phyloP scores from a whole-genome alignment of 352 stramenopile species.

The Phytopythium oedochilum region DNA sequence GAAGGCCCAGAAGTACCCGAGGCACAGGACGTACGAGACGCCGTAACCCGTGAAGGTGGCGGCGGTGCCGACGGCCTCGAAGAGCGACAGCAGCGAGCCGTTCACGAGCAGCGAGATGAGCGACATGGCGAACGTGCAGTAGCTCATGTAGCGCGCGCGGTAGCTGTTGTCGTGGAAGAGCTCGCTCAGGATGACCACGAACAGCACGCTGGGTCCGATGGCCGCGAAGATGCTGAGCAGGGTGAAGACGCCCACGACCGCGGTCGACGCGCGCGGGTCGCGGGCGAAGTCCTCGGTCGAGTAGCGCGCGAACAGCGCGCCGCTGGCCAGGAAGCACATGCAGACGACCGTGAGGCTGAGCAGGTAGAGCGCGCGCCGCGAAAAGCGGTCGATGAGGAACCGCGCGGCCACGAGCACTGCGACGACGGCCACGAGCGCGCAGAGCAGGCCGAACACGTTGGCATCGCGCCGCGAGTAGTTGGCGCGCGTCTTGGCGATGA shows the following conservation, averaged over 20 bases:
- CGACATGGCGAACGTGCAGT: constrained; percentile 87
- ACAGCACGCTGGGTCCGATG: constrained; percentile 72
- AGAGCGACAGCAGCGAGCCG: constrained; percentile 73
- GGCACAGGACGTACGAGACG: constrained; percentile 57
- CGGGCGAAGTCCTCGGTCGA: constrained; percentile 56
- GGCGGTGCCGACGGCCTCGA: constrained; percentile 57
- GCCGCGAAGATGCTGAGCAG: constrained; percentile 74
- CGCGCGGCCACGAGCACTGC: constrained; percentile 63
- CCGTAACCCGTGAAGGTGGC: constrained; percentile 69
- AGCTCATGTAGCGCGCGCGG: constrained; percentile 83
- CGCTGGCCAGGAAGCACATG: constrained; percentile 58
- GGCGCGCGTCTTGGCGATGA: constrained; percentile 64
- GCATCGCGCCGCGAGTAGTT: constrained; percentile 57
- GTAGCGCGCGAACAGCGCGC: constrained; percentile 62
- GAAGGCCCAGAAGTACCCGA: constrained; percentile 62
- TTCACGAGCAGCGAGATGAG: constrained; percentile 82
- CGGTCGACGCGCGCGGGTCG: constrained; percentile 33
- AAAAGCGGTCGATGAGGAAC: constrained; percentile 67
- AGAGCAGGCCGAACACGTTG: constrained; percentile 76
- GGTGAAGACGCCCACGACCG: constrained; percentile 62
- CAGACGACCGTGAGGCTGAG: constrained; percentile 67
- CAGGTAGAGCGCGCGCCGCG: constrained; percentile 68
- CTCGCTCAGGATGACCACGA: constrained; percentile 83
- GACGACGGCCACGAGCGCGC: constrained; percentile 54
- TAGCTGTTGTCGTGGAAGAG: constrained; percentile 82